These are phyloP conservation scores for Colletotrichum ledebouriae DNA, from an alignment of 2,329 filamentous ascomycete species.

Conservation along the genomic window DNA sequence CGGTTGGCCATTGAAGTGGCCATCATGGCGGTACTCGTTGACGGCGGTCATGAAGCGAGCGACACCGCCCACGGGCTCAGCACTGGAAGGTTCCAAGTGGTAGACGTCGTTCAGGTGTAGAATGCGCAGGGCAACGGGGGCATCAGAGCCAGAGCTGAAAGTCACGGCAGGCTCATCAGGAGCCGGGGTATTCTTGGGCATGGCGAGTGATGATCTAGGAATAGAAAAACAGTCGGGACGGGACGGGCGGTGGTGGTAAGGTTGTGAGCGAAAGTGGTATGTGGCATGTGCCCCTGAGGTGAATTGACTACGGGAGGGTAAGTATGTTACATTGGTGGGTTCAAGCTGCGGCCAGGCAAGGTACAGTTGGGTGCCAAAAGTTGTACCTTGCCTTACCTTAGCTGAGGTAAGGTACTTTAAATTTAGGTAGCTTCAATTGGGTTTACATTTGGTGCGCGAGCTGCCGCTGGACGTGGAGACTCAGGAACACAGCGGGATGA, in stretches of 20 bases:
- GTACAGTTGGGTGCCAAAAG: too few relatives aligned
- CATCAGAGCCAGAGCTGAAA: slow-evolving; percentile 48
- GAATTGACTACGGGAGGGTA: background rate
- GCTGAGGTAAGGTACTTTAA: background rate
- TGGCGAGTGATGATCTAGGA: slow-evolving; percentile 23
- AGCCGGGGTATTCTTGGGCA: slow-evolving; percentile 40
- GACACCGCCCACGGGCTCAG: slow-evolving; percentile 86
- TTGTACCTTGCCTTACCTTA: too few relatives aligned
- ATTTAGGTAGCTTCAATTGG: slow-evolving; percentile 10
- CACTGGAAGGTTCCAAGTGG: slow-evolving; percentile 81
- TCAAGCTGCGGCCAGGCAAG: too few relatives aligned
- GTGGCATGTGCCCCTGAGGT: slow-evolving; percentile 21
- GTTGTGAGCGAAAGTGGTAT: background rate
- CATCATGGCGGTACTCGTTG: slow-evolving; percentile 78
- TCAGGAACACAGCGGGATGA: slow-evolving; percentile 8
- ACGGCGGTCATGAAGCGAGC: slow-evolving; percentile 84
- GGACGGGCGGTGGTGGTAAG: slow-evolving; percentile 2
- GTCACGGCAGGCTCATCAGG: slow-evolving; percentile 46
- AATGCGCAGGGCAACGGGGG: slow-evolving; percentile 78
- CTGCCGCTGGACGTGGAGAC: slow-evolving; percentile 11
- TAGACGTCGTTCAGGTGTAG: slow-evolving; percentile 96
- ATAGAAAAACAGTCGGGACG: slow-evolving; percentile 19
- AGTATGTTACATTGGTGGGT: too few relatives aligned
- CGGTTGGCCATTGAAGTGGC: slow-evolving; percentile 73
- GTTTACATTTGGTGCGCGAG: background rate